phyloP scores from a whole-genome alignment of 768 basidiomycete species.

The Pulveroboletus sp. region DNA sequence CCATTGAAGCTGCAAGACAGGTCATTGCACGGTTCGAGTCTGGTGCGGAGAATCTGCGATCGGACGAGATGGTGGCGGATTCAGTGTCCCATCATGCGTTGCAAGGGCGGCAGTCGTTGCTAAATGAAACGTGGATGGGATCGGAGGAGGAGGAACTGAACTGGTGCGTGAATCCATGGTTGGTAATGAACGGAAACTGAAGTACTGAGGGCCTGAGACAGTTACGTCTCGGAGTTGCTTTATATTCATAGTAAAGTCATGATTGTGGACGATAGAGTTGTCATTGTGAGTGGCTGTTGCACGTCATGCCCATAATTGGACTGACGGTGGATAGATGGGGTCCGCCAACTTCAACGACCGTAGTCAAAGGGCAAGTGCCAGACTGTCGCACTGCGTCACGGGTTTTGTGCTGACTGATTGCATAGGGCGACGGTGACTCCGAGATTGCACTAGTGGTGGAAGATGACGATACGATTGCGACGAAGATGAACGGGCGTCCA shows the following conservation, averaged over 20 bases:
- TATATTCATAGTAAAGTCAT: constrained; percentile 89
- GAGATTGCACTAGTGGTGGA: constrained; percentile 93
- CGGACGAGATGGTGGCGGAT: constrained; percentile 64
- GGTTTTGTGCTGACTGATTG: constrained; percentile 5
- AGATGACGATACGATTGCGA: constrained; percentile 71
- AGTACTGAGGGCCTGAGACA: constrained; percentile 20
- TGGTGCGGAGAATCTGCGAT: constrained; percentile 51
- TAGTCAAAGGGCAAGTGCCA: constrained; percentile 56
- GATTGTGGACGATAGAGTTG: constrained; percentile 89
- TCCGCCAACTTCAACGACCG: constrained; percentile 92
- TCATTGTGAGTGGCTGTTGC: constrained; percentile 58
- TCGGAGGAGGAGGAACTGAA: constrained; percentile 76
- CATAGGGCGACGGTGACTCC: constrained; percentile 85
- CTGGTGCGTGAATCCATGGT: constrained; percentile 47
- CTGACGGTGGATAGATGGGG: constrained; percentile 72
- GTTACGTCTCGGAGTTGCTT: constrained; percentile 74
- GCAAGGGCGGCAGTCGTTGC: constrained; percentile 52
- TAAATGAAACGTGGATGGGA: constrained; percentile 84
- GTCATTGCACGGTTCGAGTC: constrained; percentile 67
- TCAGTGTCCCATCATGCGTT: constrained; percentile 80
- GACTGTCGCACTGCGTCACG: background rate
- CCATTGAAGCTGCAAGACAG: constrained; percentile 62
- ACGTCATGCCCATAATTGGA: background rate
- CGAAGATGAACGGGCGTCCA: constrained; percentile 72
- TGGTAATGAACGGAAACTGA: constrained; percentile 3